Conservation (phyloP, 306 rosid genomes). For the Rosa multiflora region DNA sequence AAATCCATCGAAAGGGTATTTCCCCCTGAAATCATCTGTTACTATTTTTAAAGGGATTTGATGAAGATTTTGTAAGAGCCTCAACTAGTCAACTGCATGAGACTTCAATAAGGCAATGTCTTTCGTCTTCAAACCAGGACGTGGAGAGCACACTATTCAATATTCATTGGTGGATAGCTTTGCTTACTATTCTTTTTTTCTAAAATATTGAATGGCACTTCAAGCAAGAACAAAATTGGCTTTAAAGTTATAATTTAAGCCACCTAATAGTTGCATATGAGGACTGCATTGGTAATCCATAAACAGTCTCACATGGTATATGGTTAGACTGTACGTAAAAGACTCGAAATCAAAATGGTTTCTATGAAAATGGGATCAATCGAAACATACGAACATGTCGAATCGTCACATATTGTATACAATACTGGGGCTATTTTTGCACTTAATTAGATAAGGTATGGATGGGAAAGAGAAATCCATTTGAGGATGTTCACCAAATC, state of each 20-base stretch:
- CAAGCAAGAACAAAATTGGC: background rate
- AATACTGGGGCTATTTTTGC: background rate
- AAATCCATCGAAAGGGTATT: constrained; percentile 43
- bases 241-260: background rate
- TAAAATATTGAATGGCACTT: constrained; percentile 4
- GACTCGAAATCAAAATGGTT: background rate
- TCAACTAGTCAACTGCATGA: background rate
- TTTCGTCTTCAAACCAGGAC: constrained; percentile 14
- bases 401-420: background rate
- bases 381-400: background rate
- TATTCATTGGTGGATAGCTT: background rate
- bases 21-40: constrained; percentile 7
- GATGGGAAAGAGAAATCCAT: background rate
- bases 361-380: background rate
- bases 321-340: background rate
- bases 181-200: background rate
- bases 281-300: background rate
- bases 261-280: background rate
- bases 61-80: background rate
- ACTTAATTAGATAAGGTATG: background rate
- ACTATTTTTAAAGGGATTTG: constrained; percentile 3
- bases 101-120: background rate
- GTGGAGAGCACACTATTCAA: constrained; percentile 41
- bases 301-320: no score
- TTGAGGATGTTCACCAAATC: constrained; percentile 25